phyloP scores from a whole-genome alignment of 768 basidiomycete genomes.

The Suillus paluster region DNA sequence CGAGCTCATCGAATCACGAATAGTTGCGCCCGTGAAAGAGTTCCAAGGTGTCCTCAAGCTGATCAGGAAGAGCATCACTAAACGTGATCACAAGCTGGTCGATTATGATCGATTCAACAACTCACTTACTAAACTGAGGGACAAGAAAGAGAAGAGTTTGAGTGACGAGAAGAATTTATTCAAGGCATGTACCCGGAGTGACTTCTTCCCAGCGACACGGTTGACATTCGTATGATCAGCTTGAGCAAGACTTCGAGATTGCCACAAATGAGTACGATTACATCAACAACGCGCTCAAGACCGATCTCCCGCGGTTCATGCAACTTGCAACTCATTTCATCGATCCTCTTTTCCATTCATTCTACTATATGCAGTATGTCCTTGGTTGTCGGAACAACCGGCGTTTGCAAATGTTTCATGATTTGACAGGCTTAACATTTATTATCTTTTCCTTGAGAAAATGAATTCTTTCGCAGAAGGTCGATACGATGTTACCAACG shows the following conservation, averaged over 20 bases:
- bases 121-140: constrained; percentile 90
- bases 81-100: constrained; percentile 95
- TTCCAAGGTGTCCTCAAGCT: constrained; percentile 83
- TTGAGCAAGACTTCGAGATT: constrained; percentile 95
- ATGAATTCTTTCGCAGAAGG: constrained; percentile 83
- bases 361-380: constrained; percentile 98
- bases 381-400: not conserved
- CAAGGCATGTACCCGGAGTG: constrained; percentile 59
- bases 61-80: constrained; percentile 93
- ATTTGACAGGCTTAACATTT: constrained; percentile 78
- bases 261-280: constrained; percentile 94
- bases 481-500: constrained; percentile 74
- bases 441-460: constrained; percentile 94
- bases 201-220: not conserved
- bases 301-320: constrained; percentile 94
- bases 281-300: constrained; percentile 88
- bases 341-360: constrained; percentile 96
- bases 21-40: constrained; percentile 88
- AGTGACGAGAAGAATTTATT: constrained; percentile 97
- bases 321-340: constrained; percentile 86
- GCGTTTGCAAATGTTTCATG: constrained; percentile 4
- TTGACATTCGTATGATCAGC: constrained; percentile 43
- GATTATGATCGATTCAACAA: constrained; percentile 98
- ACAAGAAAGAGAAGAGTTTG: constrained; percentile 97
- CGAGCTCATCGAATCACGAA: constrained; percentile 88